Evolutionary conservation across 148 eudicot species (phyloP).

Genomic region (Rhododendron ferrugineum): DNA sequence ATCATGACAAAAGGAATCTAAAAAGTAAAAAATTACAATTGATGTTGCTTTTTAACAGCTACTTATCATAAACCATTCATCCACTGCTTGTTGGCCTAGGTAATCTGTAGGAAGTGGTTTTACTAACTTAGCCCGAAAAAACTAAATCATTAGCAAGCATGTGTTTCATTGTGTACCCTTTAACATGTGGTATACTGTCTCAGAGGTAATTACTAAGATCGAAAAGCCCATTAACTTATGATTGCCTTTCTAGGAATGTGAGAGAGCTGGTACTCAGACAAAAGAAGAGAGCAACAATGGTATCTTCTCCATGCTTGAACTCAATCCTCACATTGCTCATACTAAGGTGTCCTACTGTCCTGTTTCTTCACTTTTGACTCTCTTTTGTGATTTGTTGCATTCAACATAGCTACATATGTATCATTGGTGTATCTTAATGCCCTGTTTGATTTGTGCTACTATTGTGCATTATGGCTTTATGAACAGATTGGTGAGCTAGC

Average conservation of each 20-base stretch:
- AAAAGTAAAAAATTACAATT: too few relatives aligned
- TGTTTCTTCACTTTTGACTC: neutral
- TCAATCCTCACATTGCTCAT: conserved; percentile 21
- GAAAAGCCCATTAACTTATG: neutral
- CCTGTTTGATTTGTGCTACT: neutral
- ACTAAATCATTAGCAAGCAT: neutral
- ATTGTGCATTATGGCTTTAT: neutral
- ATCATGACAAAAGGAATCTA: too few relatives aligned
- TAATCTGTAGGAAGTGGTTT: neutral
- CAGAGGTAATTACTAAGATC: neutral
- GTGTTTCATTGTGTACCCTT: neutral
- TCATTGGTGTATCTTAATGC: neutral
- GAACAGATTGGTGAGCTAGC: conserved; percentile 44
- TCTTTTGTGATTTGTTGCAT: neutral
- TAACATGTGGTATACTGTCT: neutral
- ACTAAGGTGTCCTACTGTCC: conserved; percentile 29
- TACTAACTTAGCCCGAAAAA: neutral
- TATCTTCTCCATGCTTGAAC: conserved; percentile 37
- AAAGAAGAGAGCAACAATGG: conserved; percentile 7
- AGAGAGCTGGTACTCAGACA: neutral
- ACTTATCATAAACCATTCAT: neutral
- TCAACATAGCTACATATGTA: neutral
- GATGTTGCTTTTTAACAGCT: too few relatives aligned
- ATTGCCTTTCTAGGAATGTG: conserved; percentile 7
- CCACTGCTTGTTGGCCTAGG: neutral